A percentile compares a stretch with the other conserved stretches of the same genome.
phyloP scores from a whole-genome alignment of 176 grass and related monocot species.

The Ensete glaucum region DNA sequence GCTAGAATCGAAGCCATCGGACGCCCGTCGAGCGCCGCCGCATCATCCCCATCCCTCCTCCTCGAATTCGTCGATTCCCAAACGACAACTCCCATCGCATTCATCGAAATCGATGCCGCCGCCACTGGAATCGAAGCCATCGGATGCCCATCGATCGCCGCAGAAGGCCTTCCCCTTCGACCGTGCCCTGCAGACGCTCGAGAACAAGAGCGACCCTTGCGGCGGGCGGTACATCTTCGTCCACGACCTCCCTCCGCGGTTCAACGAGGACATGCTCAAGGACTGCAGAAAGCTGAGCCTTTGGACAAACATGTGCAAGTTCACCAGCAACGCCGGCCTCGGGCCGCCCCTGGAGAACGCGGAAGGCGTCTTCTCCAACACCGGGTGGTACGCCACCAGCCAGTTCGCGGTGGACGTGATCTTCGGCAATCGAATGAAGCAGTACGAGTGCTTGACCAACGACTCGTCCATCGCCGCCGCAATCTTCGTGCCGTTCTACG shows the following conservation, averaged over 20 bases:
- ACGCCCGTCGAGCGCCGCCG: background rate
- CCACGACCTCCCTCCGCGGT: slow-evolving; percentile 48
- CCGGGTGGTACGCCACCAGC: slow-evolving; percentile 59
- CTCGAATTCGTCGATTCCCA: background rate
- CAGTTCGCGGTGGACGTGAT: slow-evolving; percentile 54
- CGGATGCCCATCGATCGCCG: background rate
- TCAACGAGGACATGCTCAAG: slow-evolving; percentile 57
- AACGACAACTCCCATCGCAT: too few species aligned
- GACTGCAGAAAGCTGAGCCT: slow-evolving; percentile 42
- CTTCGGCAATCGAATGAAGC: slow-evolving; percentile 69
- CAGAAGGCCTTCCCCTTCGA: background rate
- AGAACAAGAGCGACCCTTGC: slow-evolving; percentile 31
- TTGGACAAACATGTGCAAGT: slow-evolving; percentile 55
- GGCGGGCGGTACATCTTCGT: slow-evolving; percentile 57
- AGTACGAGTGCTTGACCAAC: slow-evolving; percentile 56
- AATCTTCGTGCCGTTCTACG: slow-evolving; percentile 68
- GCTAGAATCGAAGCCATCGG: background rate
- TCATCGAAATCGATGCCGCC: too few species aligned
- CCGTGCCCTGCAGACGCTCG: background rate
- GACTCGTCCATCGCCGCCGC: slow-evolving; percentile 37
- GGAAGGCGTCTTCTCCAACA: slow-evolving; percentile 33
- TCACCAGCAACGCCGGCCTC: slow-evolving; percentile 43
- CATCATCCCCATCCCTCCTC: background rate
- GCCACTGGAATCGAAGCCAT: background rate
- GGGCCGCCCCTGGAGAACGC: slow-evolving; percentile 35